phyloP scores from a whole-genome alignment of 2,329 filamentous ascomycete species.

The Xylaria sp. region DNA sequence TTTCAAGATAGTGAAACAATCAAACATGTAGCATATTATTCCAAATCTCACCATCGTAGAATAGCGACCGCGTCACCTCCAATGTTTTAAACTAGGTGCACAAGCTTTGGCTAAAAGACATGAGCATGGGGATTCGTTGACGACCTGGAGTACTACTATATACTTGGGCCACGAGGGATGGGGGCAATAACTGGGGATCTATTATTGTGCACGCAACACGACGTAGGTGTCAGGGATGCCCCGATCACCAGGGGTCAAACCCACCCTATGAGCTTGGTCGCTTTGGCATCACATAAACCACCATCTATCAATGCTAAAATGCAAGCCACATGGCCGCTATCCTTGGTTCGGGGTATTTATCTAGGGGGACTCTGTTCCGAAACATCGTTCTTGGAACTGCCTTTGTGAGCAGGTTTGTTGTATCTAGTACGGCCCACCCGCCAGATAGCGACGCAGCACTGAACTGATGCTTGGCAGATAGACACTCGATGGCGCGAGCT shows the following conservation, averaged over 20 bases:
- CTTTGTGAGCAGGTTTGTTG: not conserved
- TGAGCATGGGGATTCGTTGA: not conserved
- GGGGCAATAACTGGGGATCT: not conserved
- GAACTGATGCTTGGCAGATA: slow-evolving; percentile 10
- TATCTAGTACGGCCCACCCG: not conserved
- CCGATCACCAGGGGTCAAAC: slow-evolving; percentile 6
- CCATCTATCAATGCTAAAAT: not conserved
- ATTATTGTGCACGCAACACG: not conserved
- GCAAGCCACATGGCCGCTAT: slow-evolving; percentile 7
- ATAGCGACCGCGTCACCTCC: slow-evolving; percentile 9
- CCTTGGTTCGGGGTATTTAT: not conserved
- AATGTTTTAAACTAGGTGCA: not conserved
- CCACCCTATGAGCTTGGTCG: not conserved
- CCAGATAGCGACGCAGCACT: slow-evolving; percentile 6
- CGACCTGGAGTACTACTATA: not conserved
- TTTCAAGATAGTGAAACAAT: slow-evolving; percentile 1
- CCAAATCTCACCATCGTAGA: slow-evolving; percentile 7
- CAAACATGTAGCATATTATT: slow-evolving; percentile 1
- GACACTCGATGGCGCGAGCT: slow-evolving; percentile 17
- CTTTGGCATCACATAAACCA: not conserved
- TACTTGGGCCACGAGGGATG: not conserved
- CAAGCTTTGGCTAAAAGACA: slow-evolving; percentile 10
- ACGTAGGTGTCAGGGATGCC: slow-evolving; percentile 1
- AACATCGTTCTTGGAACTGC: not conserved
- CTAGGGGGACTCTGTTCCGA: not conserved